Evolutionary conservation across 108 stramenopile genomes (phyloP).

Genomic region (Nitzschia sp.): DNA sequence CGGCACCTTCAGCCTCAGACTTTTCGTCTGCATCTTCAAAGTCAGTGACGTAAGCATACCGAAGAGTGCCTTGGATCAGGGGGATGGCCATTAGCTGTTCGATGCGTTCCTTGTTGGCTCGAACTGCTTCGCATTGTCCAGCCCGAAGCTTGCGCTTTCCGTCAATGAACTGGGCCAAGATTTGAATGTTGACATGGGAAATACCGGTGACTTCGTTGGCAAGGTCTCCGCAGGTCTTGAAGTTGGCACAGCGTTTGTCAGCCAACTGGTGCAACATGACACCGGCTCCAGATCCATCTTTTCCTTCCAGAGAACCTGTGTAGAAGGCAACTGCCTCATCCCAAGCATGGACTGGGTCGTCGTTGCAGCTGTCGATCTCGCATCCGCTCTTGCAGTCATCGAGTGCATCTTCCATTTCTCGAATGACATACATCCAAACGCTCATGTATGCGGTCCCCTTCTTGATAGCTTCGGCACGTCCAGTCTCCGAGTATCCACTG

Average conservation of each 20-base stretch:
- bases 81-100: slow-evolving; percentile 69
- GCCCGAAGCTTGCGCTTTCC: slow-evolving; percentile 47
- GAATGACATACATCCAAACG: slow-evolving; percentile 71
- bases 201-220: slow-evolving; percentile 45
- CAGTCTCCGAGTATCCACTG: not conserved
- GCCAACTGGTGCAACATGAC: slow-evolving; percentile 63
- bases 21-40: slow-evolving; percentile 31
- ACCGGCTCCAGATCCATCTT: slow-evolving; percentile 54
- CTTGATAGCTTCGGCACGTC: slow-evolving; percentile 55
- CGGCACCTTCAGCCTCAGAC: slow-evolving; percentile 67
- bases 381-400: slow-evolving; percentile 65
- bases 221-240: slow-evolving; percentile 60
- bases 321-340: slow-evolving; percentile 68
- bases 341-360: slow-evolving; percentile 68
- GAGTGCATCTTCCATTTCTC: slow-evolving; percentile 67
- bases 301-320: slow-evolving; percentile 58
- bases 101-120: slow-evolving; percentile 48
- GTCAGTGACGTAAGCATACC: slow-evolving; percentile 62
- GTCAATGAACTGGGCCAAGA: slow-evolving; percentile 51
- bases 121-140: slow-evolving; percentile 55
- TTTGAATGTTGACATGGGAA: slow-evolving; percentile 65
- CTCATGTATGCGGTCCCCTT: slow-evolving; percentile 72
- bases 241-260: slow-evolving; percentile 75
- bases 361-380: slow-evolving; percentile 57
- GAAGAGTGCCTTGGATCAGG: slow-evolving; percentile 71